These are phyloP conservation scores for rapeseed (Brassica napus) DNA, from an alignment of 345 rosid species.

Conservation along the genomic window DNA sequence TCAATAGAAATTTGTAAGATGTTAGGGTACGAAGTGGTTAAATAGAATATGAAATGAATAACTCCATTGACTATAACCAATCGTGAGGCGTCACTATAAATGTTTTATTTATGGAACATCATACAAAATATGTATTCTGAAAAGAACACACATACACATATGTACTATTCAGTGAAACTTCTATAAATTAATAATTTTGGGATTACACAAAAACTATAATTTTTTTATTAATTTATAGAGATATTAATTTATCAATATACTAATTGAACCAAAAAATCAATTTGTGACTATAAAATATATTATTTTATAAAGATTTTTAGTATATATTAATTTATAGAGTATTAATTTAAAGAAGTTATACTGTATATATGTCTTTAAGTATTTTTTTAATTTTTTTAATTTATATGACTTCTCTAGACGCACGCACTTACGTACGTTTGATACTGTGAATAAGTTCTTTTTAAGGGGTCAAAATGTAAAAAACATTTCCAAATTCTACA, in stretches of 20 bases:
- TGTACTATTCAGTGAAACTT: no score
- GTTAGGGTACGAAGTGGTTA: not conserved
- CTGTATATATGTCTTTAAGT: not conserved
- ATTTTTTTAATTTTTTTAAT: not conserved
- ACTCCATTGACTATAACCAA: not conserved
- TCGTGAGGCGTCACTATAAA: not conserved
- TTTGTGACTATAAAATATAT: no score
- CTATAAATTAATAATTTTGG: no score
- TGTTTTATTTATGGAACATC: not conserved
- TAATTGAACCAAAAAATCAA: no score
- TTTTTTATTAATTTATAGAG: no score
- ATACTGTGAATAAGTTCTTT: not conserved
- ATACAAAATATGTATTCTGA: not conserved
- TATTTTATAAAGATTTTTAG: no score
- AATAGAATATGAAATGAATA: not conserved
- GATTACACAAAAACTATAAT: no score
- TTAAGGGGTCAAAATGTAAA: not conserved
- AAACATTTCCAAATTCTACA: not conserved
- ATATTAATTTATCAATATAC: no score
- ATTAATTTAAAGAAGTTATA: no score
- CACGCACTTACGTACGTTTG: slow-evolving; percentile 12
- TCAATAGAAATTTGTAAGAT: not conserved
- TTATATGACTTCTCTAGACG: slow-evolving; percentile 17
- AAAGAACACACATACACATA: not conserved
- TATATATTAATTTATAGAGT: no score